Percentiles rank a stretch among this genome's conserved stretches.
phyloP scores from a whole-genome alignment of 306 rosid genomes.

The Dryas drummondii region DNA sequence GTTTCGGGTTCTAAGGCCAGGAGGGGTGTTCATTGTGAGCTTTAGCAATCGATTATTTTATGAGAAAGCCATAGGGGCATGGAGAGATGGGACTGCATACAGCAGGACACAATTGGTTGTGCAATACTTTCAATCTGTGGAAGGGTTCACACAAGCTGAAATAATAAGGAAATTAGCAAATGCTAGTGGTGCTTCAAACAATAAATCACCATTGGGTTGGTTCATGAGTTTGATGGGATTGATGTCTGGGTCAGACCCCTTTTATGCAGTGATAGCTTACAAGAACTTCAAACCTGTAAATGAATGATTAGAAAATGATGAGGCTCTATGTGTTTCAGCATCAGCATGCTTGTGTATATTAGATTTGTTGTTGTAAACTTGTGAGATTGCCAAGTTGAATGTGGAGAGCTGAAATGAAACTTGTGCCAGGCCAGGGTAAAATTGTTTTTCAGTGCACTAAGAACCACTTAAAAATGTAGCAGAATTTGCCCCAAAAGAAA shows the following conservation, averaged over 20 bases:
- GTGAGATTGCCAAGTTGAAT: too few species aligned
- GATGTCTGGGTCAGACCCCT: constrained; percentile 61
- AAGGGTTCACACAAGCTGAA: constrained; percentile 80
- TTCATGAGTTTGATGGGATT: constrained; percentile 56
- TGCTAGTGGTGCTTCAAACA: constrained; percentile 30
- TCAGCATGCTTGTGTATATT: too few species aligned
- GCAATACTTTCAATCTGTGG: constrained; percentile 77
- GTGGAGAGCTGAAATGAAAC: too few species aligned
- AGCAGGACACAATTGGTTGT: constrained; percentile 71
- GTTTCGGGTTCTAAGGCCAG: constrained; percentile 67
- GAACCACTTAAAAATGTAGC: too few species aligned
- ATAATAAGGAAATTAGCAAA: constrained; percentile 50
- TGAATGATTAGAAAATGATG: constrained; percentile 20
- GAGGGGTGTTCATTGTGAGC: constrained; percentile 82
- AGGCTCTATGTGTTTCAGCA: too few species aligned
- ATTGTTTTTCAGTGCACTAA: too few species aligned
- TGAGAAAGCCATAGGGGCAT: constrained; percentile 72
- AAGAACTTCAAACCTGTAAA: constrained; percentile 66
- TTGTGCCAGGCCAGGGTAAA: too few species aligned
- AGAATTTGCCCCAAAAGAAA: too few species aligned
- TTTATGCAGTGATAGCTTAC: constrained; percentile 74
- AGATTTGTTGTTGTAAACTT: too few species aligned
- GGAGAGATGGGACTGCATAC: constrained; percentile 77
- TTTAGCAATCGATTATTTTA: constrained; percentile 88
- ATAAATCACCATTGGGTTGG: constrained; percentile 50